Conservation (phyloP, 1,139 yeast species). For the Hemisphaericaspora lyxosophila region DNA sequence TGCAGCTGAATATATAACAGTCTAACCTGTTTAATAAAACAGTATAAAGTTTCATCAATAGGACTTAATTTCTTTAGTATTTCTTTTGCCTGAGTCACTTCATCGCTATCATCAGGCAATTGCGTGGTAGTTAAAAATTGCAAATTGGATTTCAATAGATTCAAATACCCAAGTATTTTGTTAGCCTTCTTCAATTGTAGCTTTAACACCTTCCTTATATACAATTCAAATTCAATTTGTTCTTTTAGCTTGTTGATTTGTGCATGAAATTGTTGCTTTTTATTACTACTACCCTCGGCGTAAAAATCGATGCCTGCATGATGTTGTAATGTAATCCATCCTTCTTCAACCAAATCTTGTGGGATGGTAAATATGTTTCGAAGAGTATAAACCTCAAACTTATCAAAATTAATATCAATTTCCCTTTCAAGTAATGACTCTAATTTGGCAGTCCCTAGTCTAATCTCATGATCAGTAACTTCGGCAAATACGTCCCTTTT, state of each 20-base stretch:
- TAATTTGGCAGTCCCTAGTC: constrained; percentile 73
- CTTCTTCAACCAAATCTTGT: constrained; percentile 60
- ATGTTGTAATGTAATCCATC: constrained; percentile 68
- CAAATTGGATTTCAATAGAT: constrained; percentile 23
- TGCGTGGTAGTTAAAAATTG: constrained; percentile 1
- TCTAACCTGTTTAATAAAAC: constrained; percentile 41
- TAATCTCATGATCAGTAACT: constrained; percentile 51
- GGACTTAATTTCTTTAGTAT: constrained; percentile 47
- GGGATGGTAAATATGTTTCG: constrained; percentile 79
- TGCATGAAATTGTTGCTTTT: constrained; percentile 31
- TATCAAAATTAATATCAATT: constrained; percentile 85
- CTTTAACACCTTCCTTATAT: constrained; percentile 42
- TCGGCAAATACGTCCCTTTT: constrained; percentile 16
- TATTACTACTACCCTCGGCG: constrained; percentile 7
- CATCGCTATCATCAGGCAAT: constrained; percentile 14
- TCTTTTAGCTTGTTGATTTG: constrained; percentile 36
- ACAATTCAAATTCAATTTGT: constrained; percentile 46
- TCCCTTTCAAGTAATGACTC: constrained; percentile 75
- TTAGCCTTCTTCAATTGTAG: constrained; percentile 40
- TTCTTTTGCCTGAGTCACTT: constrained; percentile 16
- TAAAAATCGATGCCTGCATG: constrained; percentile 55
- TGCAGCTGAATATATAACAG: constrained; percentile 40
- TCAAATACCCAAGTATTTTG: constrained; percentile 33
- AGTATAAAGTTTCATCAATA: constrained; percentile 52
- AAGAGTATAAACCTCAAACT: constrained; percentile 77